These are phyloP conservation scores for Friedmanniomyces simplex DNA, from an alignment of 495 filamentous ascomycete species.

Conservation along the genomic window DNA sequence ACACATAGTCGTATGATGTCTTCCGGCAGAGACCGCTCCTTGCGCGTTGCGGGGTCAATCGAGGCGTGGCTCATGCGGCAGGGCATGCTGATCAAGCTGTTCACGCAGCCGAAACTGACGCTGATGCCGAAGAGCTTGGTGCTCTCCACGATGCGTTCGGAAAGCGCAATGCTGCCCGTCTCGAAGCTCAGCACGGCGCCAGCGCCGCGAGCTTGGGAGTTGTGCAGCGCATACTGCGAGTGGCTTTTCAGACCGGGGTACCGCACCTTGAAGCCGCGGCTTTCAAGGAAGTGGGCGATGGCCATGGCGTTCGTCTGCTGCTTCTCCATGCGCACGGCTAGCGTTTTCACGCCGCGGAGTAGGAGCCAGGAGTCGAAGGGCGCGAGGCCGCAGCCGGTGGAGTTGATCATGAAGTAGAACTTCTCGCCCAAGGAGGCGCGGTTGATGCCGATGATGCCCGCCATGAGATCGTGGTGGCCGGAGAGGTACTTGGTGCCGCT, in stretches of 20 bases:
- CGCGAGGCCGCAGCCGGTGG: conserved; percentile 83
- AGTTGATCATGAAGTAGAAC: conserved; percentile 93
- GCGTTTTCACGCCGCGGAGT: conserved; percentile 86
- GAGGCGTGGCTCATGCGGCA: conserved; percentile 99
- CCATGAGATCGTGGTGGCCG: conserved; percentile 98
- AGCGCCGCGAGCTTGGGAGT: conserved; percentile 85
- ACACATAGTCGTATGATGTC: conserved; percentile 93
- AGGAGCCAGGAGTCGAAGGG: conserved; percentile 95
- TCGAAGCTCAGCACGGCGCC: conserved; percentile 94
- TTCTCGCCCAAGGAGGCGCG: conserved; percentile 69
- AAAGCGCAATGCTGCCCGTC: conserved; percentile 71
- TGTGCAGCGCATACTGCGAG: conserved; percentile 91
- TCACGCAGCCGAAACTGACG: conserved; percentile 95
- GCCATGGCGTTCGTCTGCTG: conserved; percentile 84
- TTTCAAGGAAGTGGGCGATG: conserved; percentile 87
- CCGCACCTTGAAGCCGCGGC: conserved; percentile 83
- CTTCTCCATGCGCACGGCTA: conserved; percentile 96
- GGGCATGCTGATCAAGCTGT: conserved; percentile 97
- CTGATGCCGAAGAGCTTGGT: conserved; percentile 88
- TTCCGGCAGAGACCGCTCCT: conserved; percentile 85
- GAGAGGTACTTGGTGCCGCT: conserved; percentile 96
- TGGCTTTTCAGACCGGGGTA: conserved; percentile 90
- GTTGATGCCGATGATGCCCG: conserved; percentile 86
- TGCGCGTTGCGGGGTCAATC: conserved; percentile 87
- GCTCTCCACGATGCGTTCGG: conserved; percentile 87